Evolutionary conservation across 1,284 basidiomycete genomes (phyloP).

Genomic region (Kalmanozyma brasiliensis): DNA sequence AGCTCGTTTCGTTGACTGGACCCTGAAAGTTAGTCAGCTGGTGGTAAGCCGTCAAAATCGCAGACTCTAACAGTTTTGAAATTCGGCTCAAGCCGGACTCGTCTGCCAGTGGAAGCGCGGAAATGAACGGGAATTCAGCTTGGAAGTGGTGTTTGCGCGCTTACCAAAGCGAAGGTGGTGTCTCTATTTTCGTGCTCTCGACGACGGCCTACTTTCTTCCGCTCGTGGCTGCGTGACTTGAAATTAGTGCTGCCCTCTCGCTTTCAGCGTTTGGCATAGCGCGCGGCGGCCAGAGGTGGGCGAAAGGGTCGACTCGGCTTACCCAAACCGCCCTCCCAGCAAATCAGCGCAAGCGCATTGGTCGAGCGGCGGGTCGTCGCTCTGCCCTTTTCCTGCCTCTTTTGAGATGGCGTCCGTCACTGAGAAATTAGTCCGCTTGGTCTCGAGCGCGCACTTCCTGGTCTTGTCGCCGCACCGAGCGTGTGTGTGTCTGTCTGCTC

Average conservation of each 20-base stretch:
- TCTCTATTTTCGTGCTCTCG: neutral
- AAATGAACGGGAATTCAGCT: conserved; percentile 34
- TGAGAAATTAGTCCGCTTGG: neutral
- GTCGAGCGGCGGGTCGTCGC: conserved; percentile 1
- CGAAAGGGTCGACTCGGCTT: conserved; percentile 1
- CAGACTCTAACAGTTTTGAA: neutral
- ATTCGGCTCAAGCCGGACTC: conserved; percentile 28
- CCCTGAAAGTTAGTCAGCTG: conserved; percentile 17
- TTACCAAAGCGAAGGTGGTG: conserved; percentile 31
- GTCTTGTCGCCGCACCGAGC: neutral
- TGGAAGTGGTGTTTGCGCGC: conserved; percentile 3
- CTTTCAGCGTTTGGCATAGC: too few species aligned
- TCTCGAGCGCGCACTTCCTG: conserved; percentile 2
- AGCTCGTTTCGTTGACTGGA: conserved; percentile 4
- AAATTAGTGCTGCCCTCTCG: neutral
- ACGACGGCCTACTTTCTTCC: conserved; percentile 27
- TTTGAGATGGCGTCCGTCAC: neutral
- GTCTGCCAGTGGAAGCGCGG: conserved; percentile 3
- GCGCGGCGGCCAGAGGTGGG: too few species aligned
- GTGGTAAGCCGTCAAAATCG: neutral
- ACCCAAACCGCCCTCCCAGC: conserved; percentile 1
- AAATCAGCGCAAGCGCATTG: conserved; percentile 36
- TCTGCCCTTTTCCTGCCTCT: neutral
- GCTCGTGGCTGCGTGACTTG: neutral
- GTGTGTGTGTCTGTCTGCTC: neutral